These are phyloP conservation scores for Wickerhamomyces alni DNA, from an alignment of 805 yeast species.

Conservation along the genomic window DNA sequence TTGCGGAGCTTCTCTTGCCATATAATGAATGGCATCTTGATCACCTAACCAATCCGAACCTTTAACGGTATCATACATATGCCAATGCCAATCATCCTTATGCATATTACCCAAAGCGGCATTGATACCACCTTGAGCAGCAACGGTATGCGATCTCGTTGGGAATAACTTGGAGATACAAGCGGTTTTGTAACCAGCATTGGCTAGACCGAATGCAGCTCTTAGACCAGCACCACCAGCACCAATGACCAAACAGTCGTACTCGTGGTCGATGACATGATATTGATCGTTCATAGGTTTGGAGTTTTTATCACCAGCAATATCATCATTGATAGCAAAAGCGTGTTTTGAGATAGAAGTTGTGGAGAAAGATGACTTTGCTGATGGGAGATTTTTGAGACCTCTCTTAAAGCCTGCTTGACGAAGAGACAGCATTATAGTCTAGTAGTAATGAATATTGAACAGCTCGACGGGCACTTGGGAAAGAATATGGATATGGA, in stretches of 20 bases:
- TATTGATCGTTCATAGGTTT: slow-evolving; percentile 68
- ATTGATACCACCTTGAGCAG: slow-evolving; percentile 99
- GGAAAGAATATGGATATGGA: too few relatives aligned
- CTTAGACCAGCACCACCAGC: slow-evolving; percentile 99
- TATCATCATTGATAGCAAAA: slow-evolving; percentile 31
- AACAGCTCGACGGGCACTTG: too few relatives aligned
- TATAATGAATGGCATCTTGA: slow-evolving; percentile 98
- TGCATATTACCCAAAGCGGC: slow-evolving; percentile 99
- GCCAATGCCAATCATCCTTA: slow-evolving; percentile 99
- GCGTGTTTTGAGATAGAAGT: slow-evolving; percentile 18
- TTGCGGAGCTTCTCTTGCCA: slow-evolving; percentile 97
- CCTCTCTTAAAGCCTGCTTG: neutral
- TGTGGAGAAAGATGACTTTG: slow-evolving; percentile 13
- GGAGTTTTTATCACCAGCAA: slow-evolving; percentile 47
- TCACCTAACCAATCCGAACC: slow-evolving; percentile 99
- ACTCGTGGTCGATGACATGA: slow-evolving; percentile 85
- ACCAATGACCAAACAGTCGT: slow-evolving; percentile 96
- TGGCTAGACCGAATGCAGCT: slow-evolving; percentile 97
- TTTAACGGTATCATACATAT: slow-evolving; percentile 98
- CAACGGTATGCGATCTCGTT: slow-evolving; percentile 97
- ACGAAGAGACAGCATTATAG: neutral
- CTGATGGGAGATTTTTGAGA: neutral
- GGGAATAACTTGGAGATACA: slow-evolving; percentile 96
- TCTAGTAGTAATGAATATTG: too few relatives aligned
- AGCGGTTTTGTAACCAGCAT: slow-evolving; percentile 96